Evolutionary conservation across 495 filamentous ascomycete genomes (phyloP).

Genomic region (Eremomyces bilateralis): DNA sequence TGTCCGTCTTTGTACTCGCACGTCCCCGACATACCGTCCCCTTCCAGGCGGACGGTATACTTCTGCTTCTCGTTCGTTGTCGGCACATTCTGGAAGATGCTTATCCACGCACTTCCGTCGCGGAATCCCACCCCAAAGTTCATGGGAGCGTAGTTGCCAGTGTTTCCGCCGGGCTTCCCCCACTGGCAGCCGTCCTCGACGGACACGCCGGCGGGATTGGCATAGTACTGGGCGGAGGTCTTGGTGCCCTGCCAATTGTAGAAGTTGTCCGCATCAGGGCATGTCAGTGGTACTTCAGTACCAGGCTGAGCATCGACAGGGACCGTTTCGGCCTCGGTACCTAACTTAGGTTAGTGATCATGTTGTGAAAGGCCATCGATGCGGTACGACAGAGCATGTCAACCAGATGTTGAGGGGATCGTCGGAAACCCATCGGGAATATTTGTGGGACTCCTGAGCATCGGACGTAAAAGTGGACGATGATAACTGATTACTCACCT

Average conservation of each 20-base stretch:
- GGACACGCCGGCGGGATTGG: constrained; percentile 57
- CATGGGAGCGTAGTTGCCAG: constrained; percentile 80
- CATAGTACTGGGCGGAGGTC: constrained; percentile 91
- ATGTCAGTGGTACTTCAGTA: constrained; percentile 37
- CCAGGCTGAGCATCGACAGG: constrained; percentile 42
- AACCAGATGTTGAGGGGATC: no score
- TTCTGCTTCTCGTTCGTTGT: constrained; percentile 38
- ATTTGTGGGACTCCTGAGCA: not conserved
- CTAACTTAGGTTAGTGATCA: no score
- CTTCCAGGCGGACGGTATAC: constrained; percentile 51
- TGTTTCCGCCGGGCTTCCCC: constrained; percentile 31
- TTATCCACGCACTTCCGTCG: constrained; percentile 50
- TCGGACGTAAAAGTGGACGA: not conserved
- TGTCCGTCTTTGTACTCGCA: constrained; percentile 53
- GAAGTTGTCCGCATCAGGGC: constrained; percentile 45
- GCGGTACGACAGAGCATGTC: not conserved
- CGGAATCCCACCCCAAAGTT: constrained; percentile 63
- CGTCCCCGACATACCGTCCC: constrained; percentile 37
- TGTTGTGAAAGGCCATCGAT: constrained; percentile 1
- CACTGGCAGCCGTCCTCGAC: constrained; percentile 58
- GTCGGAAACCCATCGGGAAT: no score
- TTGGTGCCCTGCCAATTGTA: constrained; percentile 51
- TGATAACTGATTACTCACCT: constrained; percentile 25
- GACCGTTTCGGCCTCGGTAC: constrained; percentile 63
- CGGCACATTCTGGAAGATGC: constrained; percentile 46